These are phyloP conservation scores for Taphrina communis DNA, from an alignment of 1,139 yeast species.

Conservation along the genomic window DNA sequence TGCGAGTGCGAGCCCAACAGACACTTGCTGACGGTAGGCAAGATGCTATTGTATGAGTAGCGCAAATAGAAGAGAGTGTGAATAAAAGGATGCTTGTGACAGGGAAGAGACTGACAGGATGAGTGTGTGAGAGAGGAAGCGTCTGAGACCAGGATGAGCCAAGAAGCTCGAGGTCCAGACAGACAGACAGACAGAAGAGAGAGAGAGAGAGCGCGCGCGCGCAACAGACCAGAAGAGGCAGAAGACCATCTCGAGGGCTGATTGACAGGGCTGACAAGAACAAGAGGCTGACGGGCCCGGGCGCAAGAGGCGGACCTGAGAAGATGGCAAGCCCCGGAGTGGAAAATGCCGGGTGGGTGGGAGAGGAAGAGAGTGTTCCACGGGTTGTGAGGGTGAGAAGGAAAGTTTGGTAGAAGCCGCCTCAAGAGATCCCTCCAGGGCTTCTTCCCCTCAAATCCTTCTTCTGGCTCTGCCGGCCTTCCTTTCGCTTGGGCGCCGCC, in stretches of 20 bases:
- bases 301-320: neutral
- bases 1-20: neutral
- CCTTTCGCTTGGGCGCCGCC: no score
- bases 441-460: no score
- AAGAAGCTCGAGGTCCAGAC: neutral
- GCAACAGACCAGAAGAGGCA: neutral
- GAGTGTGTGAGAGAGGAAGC: neutral
- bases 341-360: no score
- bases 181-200: neutral
- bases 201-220: neutral
- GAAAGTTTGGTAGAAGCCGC: neutral
- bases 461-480: no score
- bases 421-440: neutral
- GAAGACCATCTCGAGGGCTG: no score
- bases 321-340: no score
- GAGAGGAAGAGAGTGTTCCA: no score
- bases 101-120: neutral
- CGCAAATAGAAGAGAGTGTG: no score
- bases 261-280: neutral
- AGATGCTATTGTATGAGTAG: no score
- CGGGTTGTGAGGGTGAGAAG: neutral
- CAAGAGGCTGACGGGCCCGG: constrained; percentile 8
- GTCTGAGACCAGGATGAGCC: neutral
- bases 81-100: neutral
- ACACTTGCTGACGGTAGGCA: no score